phyloP scores from a whole-genome alignment of 2,329 filamentous ascomycete species.

The Teratosphaeria epicoccoides region DNA sequence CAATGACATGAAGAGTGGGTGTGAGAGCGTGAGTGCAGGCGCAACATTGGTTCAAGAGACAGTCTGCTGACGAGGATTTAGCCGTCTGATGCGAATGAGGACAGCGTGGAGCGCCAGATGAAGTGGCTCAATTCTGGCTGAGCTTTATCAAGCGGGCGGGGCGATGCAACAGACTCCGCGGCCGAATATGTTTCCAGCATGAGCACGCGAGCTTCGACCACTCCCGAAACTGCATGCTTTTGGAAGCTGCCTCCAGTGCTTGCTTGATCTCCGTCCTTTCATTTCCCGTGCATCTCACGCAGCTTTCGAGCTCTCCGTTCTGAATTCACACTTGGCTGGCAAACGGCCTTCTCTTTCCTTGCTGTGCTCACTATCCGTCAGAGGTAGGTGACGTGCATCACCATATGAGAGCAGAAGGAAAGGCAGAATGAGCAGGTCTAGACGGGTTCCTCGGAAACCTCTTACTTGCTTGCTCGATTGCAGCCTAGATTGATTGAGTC shows the following conservation, averaged over 20 bases:
- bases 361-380: constrained; percentile 7
- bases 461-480: constrained; percentile 22
- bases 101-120: background rate
- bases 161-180: background rate
- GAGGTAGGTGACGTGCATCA: constrained; percentile 8
- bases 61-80: background rate
- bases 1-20: constrained; percentile 6
- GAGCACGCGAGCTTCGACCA: background rate
- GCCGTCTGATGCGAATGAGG: background rate
- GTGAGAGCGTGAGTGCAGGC: background rate
- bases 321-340: constrained; percentile 11
- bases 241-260: background rate
- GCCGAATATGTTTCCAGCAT: background rate
- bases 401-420: constrained; percentile 24
- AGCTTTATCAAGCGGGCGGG: background rate
- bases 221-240: background rate
- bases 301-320: background rate
- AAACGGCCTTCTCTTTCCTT: constrained; percentile 23
- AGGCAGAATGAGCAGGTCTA: constrained; percentile 21
- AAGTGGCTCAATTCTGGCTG: background rate
- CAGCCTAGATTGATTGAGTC: constrained; percentile 19
- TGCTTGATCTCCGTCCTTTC: constrained; percentile 1
- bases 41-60: background rate
- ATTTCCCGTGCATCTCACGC: background rate
- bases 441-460: constrained; percentile 29